Percentiles rank a stretch among this genome's conserved stretches.
Evolutionary conservation across 306 rosid genomes (phyloP).

Genomic region (Lithocarpus polystachyus): DNA sequence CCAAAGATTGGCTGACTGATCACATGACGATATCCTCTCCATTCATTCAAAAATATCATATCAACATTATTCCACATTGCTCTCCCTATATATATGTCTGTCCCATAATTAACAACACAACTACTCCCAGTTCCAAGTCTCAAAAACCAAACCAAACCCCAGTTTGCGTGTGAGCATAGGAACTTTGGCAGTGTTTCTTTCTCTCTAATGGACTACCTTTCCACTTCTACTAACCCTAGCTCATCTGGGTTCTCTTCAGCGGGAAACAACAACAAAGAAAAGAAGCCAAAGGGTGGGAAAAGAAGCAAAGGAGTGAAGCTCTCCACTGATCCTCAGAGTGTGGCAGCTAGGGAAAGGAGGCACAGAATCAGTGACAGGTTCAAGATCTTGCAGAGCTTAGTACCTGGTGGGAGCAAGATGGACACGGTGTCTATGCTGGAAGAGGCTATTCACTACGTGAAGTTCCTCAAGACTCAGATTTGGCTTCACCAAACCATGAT

Average conservation of each 20-base stretch:
- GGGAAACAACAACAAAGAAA: conserved; percentile 17
- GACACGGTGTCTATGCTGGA: conserved; percentile 92
- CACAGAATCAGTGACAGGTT: conserved; percentile 87
- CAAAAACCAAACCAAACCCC: conserved; percentile 4
- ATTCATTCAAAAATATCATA: conserved; percentile 27
- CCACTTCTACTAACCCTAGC: conserved; percentile 13
- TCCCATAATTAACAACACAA: neutral
- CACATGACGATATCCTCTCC: conserved; percentile 47
- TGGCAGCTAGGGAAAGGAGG: conserved; percentile 86
- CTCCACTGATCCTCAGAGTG: conserved; percentile 91
- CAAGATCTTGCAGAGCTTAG: conserved; percentile 85
- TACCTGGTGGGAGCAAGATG: conserved; percentile 87
- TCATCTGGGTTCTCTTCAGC: conserved; percentile 41
- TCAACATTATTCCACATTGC: conserved; percentile 13
- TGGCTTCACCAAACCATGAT: conserved; percentile 82
- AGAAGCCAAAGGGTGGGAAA: conserved; percentile 27
- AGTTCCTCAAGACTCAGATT: conserved; percentile 78
- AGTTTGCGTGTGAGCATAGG: neutral
- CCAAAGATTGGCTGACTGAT: conserved; percentile 72
- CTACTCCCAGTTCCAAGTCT: neutral
- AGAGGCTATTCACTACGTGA: conserved; percentile 79
- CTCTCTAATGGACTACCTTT: conserved; percentile 40
- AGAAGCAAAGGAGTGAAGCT: conserved; percentile 53
- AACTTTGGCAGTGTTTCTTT: neutral
- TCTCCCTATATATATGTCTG: conserved; percentile 15